These are phyloP conservation scores for Boletus rufocinnamomeus DNA, from an alignment of 768 basidiomycete species.

Conservation along the genomic window DNA sequence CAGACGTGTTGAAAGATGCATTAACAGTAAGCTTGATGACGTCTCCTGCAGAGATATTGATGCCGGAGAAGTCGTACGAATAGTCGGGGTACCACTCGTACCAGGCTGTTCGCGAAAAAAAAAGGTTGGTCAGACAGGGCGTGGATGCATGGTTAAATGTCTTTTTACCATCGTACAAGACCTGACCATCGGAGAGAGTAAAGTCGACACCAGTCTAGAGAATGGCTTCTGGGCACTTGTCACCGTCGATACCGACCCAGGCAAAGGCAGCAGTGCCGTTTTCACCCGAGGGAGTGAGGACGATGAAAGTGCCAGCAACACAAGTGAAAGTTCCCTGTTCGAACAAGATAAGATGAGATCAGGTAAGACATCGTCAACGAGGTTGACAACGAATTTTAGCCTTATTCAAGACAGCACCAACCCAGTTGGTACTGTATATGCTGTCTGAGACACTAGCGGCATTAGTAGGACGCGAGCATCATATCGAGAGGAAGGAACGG, in stretches of 20 bases:
- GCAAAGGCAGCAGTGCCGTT: neutral
- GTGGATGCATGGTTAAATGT: too few relatives aligned
- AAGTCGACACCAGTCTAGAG: slow-evolving; percentile 9
- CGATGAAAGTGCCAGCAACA: slow-evolving; percentile 4
- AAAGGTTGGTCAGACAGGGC: neutral
- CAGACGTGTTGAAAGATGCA: neutral
- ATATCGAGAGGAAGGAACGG: too few relatives aligned
- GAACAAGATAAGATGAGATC: neutral
- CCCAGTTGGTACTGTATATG: too few relatives aligned
- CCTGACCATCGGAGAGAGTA: neutral
- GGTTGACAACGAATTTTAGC: neutral
- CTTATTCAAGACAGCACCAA: neutral
- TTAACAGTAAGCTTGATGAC: neutral
- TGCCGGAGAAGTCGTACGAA: neutral
- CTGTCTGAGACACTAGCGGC: too few relatives aligned
- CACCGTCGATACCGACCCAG: slow-evolving; percentile 15
- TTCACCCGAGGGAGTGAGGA: neutral
- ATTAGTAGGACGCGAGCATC: too few relatives aligned
- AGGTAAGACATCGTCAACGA: neutral
- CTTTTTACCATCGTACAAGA: slow-evolving; percentile 5
- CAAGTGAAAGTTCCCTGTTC: slow-evolving; percentile 7
- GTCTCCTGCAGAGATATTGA: neutral
- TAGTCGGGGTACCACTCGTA: slow-evolving; percentile 14
- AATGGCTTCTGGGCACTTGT: neutral
- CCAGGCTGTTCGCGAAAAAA: slow-evolving; percentile 4